Percentiles rank a stretch among this genome's conserved stretches.
Evolutionary conservation across 257 asterid species (phyloP).

Genomic region (Jaltomata sinuosa): DNA sequence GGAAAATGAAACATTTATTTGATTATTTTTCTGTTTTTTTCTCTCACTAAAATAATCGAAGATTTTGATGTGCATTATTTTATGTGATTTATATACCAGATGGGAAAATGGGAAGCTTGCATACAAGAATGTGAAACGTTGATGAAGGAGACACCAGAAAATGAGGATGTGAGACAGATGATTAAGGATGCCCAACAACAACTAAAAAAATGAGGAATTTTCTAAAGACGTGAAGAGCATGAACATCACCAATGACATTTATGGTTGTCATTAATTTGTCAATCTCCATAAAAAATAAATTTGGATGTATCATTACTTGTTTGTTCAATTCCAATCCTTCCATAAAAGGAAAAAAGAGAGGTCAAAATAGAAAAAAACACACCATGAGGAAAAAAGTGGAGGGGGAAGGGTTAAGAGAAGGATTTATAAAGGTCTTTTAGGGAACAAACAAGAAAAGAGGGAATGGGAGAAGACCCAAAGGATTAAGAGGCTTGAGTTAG

Average conservation of each 20-base stretch:
- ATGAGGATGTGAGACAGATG: constrained; percentile 38
- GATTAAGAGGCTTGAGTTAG: background rate
- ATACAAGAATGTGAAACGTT: constrained; percentile 50
- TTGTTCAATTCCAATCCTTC: background rate
- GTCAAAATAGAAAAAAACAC: background rate
- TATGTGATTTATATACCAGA: constrained; percentile 6
- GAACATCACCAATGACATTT: background rate
- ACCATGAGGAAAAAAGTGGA: background rate
- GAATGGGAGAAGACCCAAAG: background rate
- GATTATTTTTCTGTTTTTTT: background rate
- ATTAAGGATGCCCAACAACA: constrained; percentile 37
- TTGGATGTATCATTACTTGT: background rate
- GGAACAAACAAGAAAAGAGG: background rate
- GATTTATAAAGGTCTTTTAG: background rate
- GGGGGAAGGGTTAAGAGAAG: background rate
- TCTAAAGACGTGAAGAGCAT: constrained; percentile 6
- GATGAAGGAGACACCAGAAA: constrained; percentile 37
- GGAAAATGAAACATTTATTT: background rate
- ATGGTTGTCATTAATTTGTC: background rate
- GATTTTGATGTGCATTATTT: background rate
- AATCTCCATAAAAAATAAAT: background rate
- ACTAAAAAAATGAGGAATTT: constrained; percentile 11
- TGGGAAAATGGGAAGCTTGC: constrained; percentile 62
- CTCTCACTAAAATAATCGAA: background rate
- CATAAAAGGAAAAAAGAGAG: background rate